Evolutionary conservation across 2,329 filamentous ascomycete genomes (phyloP).

Genomic region (Aspergillus phoenicis): DNA sequence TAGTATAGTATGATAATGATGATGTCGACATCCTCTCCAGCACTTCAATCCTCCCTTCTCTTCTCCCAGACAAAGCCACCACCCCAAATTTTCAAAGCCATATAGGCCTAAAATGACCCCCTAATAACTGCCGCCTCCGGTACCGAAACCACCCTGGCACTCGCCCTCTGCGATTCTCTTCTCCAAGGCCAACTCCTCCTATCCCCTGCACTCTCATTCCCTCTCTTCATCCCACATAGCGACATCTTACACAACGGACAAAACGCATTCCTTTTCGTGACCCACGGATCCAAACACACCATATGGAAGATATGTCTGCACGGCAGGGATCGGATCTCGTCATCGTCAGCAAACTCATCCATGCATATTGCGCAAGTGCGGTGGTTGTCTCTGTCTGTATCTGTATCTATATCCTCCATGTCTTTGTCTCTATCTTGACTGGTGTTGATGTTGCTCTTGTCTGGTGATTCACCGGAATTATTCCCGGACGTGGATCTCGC

Average conservation of each 20-base stretch:
- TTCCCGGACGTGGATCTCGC: too few species aligned
- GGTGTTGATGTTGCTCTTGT: too few species aligned
- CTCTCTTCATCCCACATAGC: not conserved
- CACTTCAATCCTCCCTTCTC: not conserved
- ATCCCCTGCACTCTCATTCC: not conserved
- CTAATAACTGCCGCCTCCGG: not conserved
- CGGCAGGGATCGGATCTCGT: constrained; percentile 87
- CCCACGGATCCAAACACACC: constrained; percentile 91
- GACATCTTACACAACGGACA: constrained; percentile 84
- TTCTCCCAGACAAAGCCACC: not conserved
- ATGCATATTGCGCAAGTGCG: constrained; percentile 84
- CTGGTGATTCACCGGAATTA: too few species aligned
- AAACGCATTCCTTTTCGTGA: constrained; percentile 89
- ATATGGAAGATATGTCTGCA: constrained; percentile 98
- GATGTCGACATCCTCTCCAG: not conserved
- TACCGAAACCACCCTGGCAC: not conserved
- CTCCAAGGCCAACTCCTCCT: not conserved
- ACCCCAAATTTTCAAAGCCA: not conserved
- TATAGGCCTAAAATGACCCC: not conserved
- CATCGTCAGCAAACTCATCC: constrained; percentile 86
- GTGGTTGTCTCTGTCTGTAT: constrained; percentile 6
- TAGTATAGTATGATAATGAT: too few species aligned
- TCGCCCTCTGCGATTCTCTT: not conserved
- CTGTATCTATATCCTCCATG: not conserved
- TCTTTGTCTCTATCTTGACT: not conserved